These are phyloP conservation scores for Ceriops zippeliana DNA, from an alignment of 345 rosid genomes.

Conservation along the genomic window DNA sequence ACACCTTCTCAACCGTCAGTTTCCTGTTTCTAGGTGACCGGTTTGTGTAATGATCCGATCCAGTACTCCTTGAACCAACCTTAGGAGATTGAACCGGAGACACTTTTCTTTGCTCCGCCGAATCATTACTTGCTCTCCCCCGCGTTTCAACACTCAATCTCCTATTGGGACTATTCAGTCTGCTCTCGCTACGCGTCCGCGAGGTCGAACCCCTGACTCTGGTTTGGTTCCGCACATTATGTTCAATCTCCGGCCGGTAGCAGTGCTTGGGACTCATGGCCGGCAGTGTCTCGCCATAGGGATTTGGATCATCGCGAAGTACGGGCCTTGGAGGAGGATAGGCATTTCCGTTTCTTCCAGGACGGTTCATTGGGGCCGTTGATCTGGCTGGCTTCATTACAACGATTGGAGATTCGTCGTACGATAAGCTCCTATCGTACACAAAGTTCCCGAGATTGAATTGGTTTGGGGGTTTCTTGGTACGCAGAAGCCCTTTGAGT, in stretches of 20 bases:
- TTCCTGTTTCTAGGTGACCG: conserved; percentile 40
- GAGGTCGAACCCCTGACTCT: conserved; percentile 21
- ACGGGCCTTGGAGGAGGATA: conserved; percentile 32
- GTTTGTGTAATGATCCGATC: conserved; percentile 30
- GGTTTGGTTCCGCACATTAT: conserved; percentile 30
- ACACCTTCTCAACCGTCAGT: conserved; percentile 27
- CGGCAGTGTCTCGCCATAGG: conserved; percentile 35
- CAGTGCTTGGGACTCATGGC: conserved; percentile 37
- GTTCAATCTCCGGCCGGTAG: conserved; percentile 34
- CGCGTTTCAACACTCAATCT: conserved; percentile 41
- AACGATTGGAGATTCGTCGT: conserved; percentile 50
- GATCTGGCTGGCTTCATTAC: conserved; percentile 46
- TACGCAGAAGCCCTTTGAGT: conserved; percentile 88
- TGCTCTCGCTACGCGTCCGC: conserved; percentile 33
- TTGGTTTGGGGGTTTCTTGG: conserved; percentile 34
- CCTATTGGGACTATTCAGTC: conserved; percentile 48
- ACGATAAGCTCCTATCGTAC: conserved; percentile 32
- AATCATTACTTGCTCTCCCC: conserved; percentile 33
- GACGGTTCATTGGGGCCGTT: conserved; percentile 9
- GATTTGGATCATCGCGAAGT: conserved; percentile 26
- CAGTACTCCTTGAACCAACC: conserved; percentile 29
- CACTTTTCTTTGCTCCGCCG: conserved; percentile 41
- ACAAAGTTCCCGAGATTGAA: conserved; percentile 39
- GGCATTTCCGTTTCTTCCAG: conserved; percentile 27
- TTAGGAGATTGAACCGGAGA: conserved; percentile 53